phyloP scores from a whole-genome alignment of 169 alveolate species.

The Cystoisospora suis region DNA sequence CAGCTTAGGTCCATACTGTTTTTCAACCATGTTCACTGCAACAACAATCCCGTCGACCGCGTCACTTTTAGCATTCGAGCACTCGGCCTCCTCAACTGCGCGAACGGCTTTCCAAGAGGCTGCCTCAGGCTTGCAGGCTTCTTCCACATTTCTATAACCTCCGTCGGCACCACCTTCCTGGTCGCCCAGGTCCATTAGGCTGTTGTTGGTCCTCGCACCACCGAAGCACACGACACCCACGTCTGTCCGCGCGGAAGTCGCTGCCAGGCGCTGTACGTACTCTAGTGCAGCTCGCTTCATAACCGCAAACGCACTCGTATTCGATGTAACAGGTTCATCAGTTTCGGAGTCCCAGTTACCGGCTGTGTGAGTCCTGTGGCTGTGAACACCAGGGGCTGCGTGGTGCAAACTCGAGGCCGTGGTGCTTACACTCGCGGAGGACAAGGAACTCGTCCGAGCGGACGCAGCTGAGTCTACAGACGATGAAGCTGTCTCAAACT shows the following conservation, averaged over 20 bases:
- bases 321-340: no score
- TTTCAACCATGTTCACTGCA: not conserved
- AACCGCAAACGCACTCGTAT: no score
- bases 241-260: not conserved
- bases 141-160: not conserved
- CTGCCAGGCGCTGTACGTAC: slow-evolving; percentile 23
- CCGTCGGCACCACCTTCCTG: not conserved
- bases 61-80: not conserved
- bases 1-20: slow-evolving; percentile 9
- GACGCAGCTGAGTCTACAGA: no score
- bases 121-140: not conserved
- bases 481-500: not conserved
- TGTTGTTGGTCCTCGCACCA: not conserved
- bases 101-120: not conserved
- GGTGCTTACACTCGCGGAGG: not conserved
- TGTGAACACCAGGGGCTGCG: not conserved
- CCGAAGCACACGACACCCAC: slow-evolving; percentile 15
- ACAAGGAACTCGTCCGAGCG: not conserved
- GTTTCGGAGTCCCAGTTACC: not conserved
- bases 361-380: not conserved
- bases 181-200: not conserved
- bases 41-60: slow-evolving; percentile 10
- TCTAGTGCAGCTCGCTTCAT: not conserved
- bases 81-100: not conserved
- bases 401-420: not conserved